These are phyloP conservation scores for Paxillus ammoniavirescens DNA, from an alignment of 768 basidiomycete species.

Conservation along the genomic window DNA sequence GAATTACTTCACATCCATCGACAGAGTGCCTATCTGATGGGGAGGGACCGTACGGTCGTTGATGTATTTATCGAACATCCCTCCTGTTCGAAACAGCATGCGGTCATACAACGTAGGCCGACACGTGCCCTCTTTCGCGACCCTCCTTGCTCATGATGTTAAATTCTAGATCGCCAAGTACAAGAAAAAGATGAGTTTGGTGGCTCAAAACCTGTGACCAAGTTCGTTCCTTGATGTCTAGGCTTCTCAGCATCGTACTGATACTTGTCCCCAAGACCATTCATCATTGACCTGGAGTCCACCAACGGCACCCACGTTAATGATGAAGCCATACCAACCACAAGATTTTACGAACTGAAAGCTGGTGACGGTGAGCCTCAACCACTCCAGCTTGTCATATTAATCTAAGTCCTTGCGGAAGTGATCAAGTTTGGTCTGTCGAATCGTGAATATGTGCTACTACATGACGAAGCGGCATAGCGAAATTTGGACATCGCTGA, in stretches of 20 bases:
- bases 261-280: slow-evolving; percentile 59
- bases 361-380: slow-evolving; percentile 67
- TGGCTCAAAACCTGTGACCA: slow-evolving; percentile 68
- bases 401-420: slow-evolving; percentile 28
- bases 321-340: slow-evolving; percentile 76
- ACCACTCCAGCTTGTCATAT: neutral
- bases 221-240: slow-evolving; percentile 53
- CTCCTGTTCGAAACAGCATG: slow-evolving; percentile 98
- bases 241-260: slow-evolving; percentile 1
- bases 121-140: neutral
- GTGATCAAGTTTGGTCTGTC: slow-evolving; percentile 88
- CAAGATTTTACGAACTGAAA: slow-evolving; percentile 84
- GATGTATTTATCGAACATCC: slow-evolving; percentile 93
- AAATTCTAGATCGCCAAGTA: slow-evolving; percentile 68
- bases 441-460: slow-evolving; percentile 77
- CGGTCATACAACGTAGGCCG: slow-evolving; percentile 84
- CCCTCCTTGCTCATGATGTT: slow-evolving; percentile 5
- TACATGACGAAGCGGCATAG: slow-evolving; percentile 71
- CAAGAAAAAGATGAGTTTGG: slow-evolving; percentile 89
- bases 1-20: slow-evolving; percentile 90
- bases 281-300: slow-evolving; percentile 97
- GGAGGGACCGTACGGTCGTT: slow-evolving; percentile 82
- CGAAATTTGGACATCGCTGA: neutral
- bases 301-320: slow-evolving; percentile 96
- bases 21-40: slow-evolving; percentile 93